Percentiles rank a stretch among this genome's conserved stretches.
Evolutionary conservation across 2,329 filamentous ascomycete species (phyloP).

Genomic region (Fusarium odoratissimum): DNA sequence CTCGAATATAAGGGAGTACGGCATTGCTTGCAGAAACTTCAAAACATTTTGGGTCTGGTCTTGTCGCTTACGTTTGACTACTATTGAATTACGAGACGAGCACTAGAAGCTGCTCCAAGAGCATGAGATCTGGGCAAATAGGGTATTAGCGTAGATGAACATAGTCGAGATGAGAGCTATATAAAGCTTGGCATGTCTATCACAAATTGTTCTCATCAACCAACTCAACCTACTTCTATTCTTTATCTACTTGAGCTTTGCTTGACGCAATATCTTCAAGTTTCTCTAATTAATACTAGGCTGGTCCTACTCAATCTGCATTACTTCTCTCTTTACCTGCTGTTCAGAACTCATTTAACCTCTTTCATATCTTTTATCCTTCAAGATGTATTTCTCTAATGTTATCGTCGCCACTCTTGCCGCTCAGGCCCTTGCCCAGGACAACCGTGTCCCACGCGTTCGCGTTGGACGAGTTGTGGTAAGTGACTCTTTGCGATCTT

Average conservation of each 20-base stretch:
- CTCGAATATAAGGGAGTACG: neutral
- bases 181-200: neutral
- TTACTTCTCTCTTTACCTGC: neutral
- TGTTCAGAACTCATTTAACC: neutral
- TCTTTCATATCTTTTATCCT: neutral
- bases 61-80: neutral
- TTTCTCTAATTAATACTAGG: neutral
- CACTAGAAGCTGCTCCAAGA: neutral
- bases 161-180: neutral
- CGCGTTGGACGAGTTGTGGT: constrained; percentile 2
- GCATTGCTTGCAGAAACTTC: neutral
- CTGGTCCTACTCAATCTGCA: neutral
- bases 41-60: neutral
- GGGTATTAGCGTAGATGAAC: accelerated
- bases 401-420: constrained; percentile 11
- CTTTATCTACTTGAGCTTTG: constrained; percentile 2
- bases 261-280: constrained; percentile 14
- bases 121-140: neutral
- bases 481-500: accelerated
- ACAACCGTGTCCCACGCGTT: neutral
- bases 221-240: neutral
- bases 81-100: neutral
- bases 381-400: constrained; percentile 21
- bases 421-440: constrained; percentile 17
- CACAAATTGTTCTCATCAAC: neutral